phyloP scores from a whole-genome alignment of 202 grass and related monocot genomes.

The Musa balbisiana region DNA sequence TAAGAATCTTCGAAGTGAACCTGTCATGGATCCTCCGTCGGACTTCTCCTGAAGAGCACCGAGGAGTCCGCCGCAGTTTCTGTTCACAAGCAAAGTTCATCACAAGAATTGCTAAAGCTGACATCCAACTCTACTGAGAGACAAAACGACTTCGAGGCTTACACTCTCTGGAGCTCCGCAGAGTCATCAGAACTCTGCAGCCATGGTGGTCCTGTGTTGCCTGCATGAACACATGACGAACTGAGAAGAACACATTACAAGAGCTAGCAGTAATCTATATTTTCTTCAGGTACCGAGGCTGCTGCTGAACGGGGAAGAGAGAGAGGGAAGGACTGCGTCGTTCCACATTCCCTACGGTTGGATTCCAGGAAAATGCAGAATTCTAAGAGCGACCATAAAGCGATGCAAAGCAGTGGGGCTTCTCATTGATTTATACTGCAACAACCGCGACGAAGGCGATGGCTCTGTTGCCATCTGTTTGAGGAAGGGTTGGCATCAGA shows the following conservation, averaged over 20 bases:
- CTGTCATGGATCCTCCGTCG: too few species aligned
- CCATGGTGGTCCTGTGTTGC: background rate
- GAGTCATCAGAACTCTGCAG: background rate
- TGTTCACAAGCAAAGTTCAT: too few species aligned
- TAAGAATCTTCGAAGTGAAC: too few species aligned
- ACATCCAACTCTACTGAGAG: too few species aligned
- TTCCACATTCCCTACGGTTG: conserved; percentile 35
- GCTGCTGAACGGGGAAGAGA: conserved; percentile 28
- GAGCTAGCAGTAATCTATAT: background rate
- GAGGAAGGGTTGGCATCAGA: conserved; percentile 20
- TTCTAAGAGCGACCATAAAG: background rate
- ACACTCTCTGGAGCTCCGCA: too few species aligned
- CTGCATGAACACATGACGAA: background rate
- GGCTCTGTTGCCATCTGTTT: background rate
- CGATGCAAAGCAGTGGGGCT: too few species aligned
- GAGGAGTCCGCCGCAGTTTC: too few species aligned
- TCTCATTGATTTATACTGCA: too few species aligned
- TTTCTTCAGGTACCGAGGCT: conserved; percentile 22
- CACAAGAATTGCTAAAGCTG: too few species aligned
- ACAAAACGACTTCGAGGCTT: too few species aligned
- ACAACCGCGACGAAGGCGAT: too few species aligned
- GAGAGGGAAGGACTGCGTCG: conserved; percentile 22
- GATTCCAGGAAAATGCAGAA: background rate
- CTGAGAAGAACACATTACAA: background rate
- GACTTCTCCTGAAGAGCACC: too few species aligned